Evolutionary conservation across 257 asterid genomes (phyloP).

Genomic region (Solanum verrucosum): DNA sequence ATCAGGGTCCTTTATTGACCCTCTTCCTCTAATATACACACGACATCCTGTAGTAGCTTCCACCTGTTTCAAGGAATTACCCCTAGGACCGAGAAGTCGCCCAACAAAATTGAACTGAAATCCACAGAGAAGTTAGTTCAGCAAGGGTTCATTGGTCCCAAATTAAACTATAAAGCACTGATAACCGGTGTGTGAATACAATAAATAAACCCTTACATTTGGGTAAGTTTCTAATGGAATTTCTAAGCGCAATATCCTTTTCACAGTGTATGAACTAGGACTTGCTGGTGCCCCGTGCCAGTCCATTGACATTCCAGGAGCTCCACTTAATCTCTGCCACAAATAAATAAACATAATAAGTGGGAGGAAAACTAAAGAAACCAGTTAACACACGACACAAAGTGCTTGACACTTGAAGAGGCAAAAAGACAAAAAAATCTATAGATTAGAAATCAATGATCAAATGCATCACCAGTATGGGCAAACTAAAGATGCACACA

Average conservation of each 20-base stretch:
- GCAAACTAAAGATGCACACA: not conserved
- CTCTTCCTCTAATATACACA: constrained; percentile 92
- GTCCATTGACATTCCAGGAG: constrained; percentile 94
- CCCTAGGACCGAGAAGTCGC: constrained; percentile 95
- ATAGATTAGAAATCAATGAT: not conserved
- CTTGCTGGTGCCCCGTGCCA: constrained; percentile 99
- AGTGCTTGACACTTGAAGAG: not conserved
- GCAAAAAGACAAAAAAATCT: not conserved
- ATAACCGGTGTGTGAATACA: not conserved
- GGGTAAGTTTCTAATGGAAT: constrained; percentile 93
- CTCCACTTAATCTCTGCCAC: constrained; percentile 69
- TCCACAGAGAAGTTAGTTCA: not conserved
- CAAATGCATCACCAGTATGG: not conserved
- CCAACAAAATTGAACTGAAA: constrained; percentile 94
- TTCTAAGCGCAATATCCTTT: constrained; percentile 84
- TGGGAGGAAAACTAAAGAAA: not conserved
- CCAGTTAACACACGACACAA: not conserved
- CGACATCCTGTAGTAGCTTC: constrained; percentile 98
- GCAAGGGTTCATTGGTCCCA: not conserved
- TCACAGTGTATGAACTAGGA: constrained; percentile 86
- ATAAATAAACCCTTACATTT: constrained; percentile 37
- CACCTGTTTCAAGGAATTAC: constrained; percentile 91
- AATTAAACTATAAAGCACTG: not conserved
- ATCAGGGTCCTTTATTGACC: constrained; percentile 96
- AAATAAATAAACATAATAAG: not conserved